Base-by-base conservation (phyloP, 768 basidiomycete genomes). In the Panaeolus cyanescens region DNA sequence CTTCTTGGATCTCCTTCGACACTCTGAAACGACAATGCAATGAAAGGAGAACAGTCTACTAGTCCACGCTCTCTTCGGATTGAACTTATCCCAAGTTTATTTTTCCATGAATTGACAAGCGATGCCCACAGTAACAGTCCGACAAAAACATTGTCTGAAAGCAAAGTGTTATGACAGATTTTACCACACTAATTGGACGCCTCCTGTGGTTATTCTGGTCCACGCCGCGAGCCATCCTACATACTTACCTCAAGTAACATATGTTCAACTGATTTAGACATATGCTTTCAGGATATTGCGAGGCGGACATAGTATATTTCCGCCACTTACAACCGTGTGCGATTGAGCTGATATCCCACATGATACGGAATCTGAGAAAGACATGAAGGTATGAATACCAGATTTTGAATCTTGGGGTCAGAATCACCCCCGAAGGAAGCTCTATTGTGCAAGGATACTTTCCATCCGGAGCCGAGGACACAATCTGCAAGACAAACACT, bases 251-350 rank as follows among this genome's bases (percentile, higher is more conserved):
- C 25, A 12, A 28, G 45, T 50, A n/a, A 28, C 45, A 28, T 28
- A 25, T 50, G 22, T 28, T 13, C 25, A 28, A 50, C 45, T 28
- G 7, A 50, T 50, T 50, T 28, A 50, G 45, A 50, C 45, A 50
- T 50, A 50, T 50, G 25, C 30, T 28, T 50, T 50, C 12, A 28
- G 45, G 30, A 28, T 50, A 28, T 28, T 50, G 45, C 12, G 45
- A 50, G 45, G 45, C 45, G 45, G 45, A 50, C 45, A 50, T 50
- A 50, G 15, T 50, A 50, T 50, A 50, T 50, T 50, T 50, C 45
- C 45, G 45, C 45, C 45, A 50, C 45, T 15, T 28, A 50, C 45
- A 28, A 50, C 45, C 45, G 45, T 50, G 45, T 50, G 45, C 45
- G 10, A 25, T 50, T 50, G 45, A 50, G 22, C 30, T 28, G 10